phyloP scores from a whole-genome alignment of 768 basidiomycete species.

The Kwoniella pini region DNA sequence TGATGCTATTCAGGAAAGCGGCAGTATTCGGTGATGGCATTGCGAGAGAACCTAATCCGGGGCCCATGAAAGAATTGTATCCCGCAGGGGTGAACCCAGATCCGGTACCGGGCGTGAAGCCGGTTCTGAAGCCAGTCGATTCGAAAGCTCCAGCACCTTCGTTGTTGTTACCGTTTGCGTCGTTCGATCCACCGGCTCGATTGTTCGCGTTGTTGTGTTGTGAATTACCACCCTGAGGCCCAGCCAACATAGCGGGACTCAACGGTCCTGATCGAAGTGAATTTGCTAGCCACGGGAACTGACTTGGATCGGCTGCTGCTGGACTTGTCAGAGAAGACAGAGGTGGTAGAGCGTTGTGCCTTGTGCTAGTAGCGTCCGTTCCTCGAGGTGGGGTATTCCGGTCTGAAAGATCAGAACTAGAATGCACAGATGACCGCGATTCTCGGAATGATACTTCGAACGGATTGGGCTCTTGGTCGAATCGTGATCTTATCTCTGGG shows the following conservation, averaged over 20 bases:
- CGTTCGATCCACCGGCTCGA: slow-evolving; percentile 12
- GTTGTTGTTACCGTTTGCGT: not conserved
- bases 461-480: slow-evolving; percentile 77
- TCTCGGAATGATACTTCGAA: slow-evolving; percentile 84
- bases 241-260: slow-evolving; percentile 93
- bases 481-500: slow-evolving; percentile 44
- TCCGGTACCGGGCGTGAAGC: slow-evolving; percentile 68
- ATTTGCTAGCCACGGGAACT: slow-evolving; percentile 57
- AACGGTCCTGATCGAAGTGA: slow-evolving; percentile 90
- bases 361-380: slow-evolving; percentile 42
- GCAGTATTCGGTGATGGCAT: slow-evolving; percentile 84
- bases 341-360: slow-evolving; percentile 51
- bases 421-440: slow-evolving; percentile 57
- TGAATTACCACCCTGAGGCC: slow-evolving; percentile 59
- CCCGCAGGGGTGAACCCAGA: slow-evolving; percentile 73
- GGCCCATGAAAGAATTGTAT: slow-evolving; percentile 56
- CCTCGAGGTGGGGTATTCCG: slow-evolving; percentile 59
- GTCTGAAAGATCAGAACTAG: slow-evolving; percentile 32
- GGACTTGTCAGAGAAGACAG: slow-evolving; percentile 52
- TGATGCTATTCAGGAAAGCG: slow-evolving; percentile 89
- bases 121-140: slow-evolving; percentile 69
- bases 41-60: slow-evolving; percentile 65
- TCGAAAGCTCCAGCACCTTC: slow-evolving; percentile 61
- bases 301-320: slow-evolving; percentile 50
- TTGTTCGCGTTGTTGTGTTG: slow-evolving; percentile 18